Percentiles rank a stretch among this genome's conserved stretches.
These are phyloP conservation scores for Hyaloperonospora arabidopsidis DNA, from an alignment of 352 stramenopile genomes.

Conservation along the genomic window DNA sequence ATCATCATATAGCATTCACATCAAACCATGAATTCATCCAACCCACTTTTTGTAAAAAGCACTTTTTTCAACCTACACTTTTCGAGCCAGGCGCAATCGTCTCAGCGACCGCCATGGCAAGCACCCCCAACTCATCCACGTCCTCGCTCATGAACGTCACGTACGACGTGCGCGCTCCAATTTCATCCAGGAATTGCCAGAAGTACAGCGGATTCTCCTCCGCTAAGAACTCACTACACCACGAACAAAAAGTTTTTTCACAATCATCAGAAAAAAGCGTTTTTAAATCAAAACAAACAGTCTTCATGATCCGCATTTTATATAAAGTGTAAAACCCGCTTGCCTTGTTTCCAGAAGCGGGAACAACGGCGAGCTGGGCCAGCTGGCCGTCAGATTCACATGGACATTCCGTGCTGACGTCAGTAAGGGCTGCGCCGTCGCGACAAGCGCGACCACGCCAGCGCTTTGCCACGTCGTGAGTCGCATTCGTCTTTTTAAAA, in stretches of 20 bases:
- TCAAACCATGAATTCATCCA: not conserved
- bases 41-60: not conserved
- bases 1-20: constrained; percentile 1
- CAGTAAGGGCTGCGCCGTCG: constrained; percentile 15
- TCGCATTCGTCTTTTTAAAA: constrained; percentile 16
- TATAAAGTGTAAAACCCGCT: not conserved
- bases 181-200: constrained; percentile 60
- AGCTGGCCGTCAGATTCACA: constrained; percentile 55
- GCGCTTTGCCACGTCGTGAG: constrained; percentile 15
- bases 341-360: constrained; percentile 54
- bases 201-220: constrained; percentile 74
- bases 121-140: constrained; percentile 39
- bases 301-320: too few relatives aligned
- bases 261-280: too few relatives aligned
- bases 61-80: constrained; percentile 31
- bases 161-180: constrained; percentile 28
- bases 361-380: constrained; percentile 49
- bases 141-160: constrained; percentile 32
- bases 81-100: constrained; percentile 52
- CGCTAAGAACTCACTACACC: constrained; percentile 64
- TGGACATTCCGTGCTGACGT: constrained; percentile 31
- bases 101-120: constrained; percentile 49
- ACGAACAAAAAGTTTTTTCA: constrained; percentile 1
- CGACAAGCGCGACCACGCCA: constrained; percentile 14
- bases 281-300: too few relatives aligned